A percentile compares a stretch with the other conserved stretches of the same genome.
Evolutionary conservation across 2,329 filamentous ascomycete genomes (phyloP).

Genomic region (Ampelomyces quisqualis): DNA sequence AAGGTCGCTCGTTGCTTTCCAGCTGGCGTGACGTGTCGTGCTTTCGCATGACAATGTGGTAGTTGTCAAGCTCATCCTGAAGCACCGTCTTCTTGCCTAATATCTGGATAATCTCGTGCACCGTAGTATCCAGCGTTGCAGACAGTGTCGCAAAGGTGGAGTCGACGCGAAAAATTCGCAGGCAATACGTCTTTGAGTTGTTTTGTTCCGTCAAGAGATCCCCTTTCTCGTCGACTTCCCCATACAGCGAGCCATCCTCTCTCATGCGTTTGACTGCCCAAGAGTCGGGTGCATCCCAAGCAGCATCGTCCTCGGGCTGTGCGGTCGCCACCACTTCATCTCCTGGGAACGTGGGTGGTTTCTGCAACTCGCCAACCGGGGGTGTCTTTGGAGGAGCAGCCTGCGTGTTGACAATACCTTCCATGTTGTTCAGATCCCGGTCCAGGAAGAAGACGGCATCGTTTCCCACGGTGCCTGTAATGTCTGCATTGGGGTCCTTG

Average conservation of each 20-base stretch:
- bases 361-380: slow-evolving; percentile 52
- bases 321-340: slow-evolving; percentile 31
- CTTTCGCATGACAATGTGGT: slow-evolving; percentile 92
- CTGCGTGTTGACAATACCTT: slow-evolving; percentile 71
- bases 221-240: slow-evolving; percentile 68
- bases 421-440: slow-evolving; percentile 86
- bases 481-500: slow-evolving; percentile 50
- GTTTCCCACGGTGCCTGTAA: slow-evolving; percentile 49
- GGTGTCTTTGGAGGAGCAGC: slow-evolving; percentile 71
- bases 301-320: slow-evolving; percentile 50
- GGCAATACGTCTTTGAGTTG: slow-evolving; percentile 77
- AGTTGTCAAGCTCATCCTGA: slow-evolving; percentile 86
- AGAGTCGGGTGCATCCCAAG: slow-evolving; percentile 93
- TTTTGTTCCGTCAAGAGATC: slow-evolving; percentile 70
- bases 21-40: slow-evolving; percentile 86
- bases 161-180: slow-evolving; percentile 91
- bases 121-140: slow-evolving; percentile 77
- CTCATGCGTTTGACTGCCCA: slow-evolving; percentile 82
- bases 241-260: slow-evolving; percentile 59
- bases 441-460: slow-evolving; percentile 74
- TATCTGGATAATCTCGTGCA: slow-evolving; percentile 82
- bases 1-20: slow-evolving; percentile 72
- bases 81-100: slow-evolving; percentile 93
- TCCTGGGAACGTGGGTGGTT: slow-evolving; percentile 50
- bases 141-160: slow-evolving; percentile 93